phyloP scores from a whole-genome alignment of 768 basidiomycete genomes.

The Suillus decipiens region DNA sequence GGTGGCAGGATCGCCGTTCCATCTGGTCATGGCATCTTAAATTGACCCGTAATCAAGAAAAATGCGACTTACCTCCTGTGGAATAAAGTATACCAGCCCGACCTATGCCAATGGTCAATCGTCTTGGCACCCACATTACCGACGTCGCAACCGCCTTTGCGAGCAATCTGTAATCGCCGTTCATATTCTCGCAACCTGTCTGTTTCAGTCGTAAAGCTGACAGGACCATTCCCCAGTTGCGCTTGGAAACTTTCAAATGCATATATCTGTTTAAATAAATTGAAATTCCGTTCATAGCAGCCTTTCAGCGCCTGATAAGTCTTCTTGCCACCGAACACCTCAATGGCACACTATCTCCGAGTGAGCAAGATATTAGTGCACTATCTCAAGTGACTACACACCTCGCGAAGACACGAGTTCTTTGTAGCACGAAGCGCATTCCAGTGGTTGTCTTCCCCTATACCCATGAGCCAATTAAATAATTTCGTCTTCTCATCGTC shows the following conservation, averaged over 20 bases:
- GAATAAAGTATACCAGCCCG: conserved; percentile 78
- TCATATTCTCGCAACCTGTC: conserved; percentile 74
- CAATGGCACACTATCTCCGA: conserved; percentile 56
- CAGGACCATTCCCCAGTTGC: conserved; percentile 35
- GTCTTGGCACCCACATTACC: conserved; percentile 74
- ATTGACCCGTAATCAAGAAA: conserved; percentile 14
- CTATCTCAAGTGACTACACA: conserved; percentile 26
- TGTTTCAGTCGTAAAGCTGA: conserved; percentile 51
- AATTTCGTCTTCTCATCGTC: conserved; percentile 80
- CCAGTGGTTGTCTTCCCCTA: conserved; percentile 74
- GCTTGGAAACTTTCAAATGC: conserved; percentile 58
- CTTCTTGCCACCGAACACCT: conserved; percentile 76
- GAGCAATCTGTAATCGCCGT: conserved; percentile 64
- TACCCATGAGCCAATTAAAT: conserved; percentile 78
- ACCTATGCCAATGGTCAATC: conserved; percentile 78
- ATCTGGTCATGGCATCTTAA: conserved; percentile 39
- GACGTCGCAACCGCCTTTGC: conserved; percentile 66
- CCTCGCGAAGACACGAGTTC: conserved; percentile 82
- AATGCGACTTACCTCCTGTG: conserved; percentile 52
- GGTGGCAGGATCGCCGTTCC: conserved; percentile 67
- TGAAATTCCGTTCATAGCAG: conserved; percentile 84
- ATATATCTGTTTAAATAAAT: conserved; percentile 82
- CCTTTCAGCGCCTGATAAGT: conserved; percentile 84
- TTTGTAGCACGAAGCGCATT: conserved; percentile 76
- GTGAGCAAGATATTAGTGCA: conserved; percentile 8